These are phyloP conservation scores for Amanita rimosa DNA, from an alignment of 768 basidiomycete species.

Conservation along the genomic window DNA sequence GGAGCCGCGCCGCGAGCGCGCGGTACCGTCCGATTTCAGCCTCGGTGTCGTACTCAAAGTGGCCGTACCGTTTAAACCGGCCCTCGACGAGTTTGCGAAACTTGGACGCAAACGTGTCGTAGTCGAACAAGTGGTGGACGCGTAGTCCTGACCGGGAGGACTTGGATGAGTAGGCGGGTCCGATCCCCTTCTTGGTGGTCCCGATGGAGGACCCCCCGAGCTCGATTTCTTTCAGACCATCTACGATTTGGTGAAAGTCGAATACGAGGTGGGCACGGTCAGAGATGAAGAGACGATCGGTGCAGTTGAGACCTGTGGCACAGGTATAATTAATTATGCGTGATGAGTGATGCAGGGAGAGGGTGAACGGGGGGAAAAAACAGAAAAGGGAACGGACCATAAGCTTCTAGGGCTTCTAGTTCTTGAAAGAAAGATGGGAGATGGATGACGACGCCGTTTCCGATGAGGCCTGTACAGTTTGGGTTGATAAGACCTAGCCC, in stretches of 20 bases:
- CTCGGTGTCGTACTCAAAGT: slow-evolving; percentile 98
- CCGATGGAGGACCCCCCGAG: slow-evolving; percentile 93
- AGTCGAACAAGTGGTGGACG: slow-evolving; percentile 93
- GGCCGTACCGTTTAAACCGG: slow-evolving; percentile 93
- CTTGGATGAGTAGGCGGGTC: slow-evolving; percentile 97
- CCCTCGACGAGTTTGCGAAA: slow-evolving; percentile 96
- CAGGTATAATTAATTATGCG: too few species aligned
- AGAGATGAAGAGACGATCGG: slow-evolving; percentile 79
- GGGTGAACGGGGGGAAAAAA: neutral
- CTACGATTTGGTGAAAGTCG: slow-evolving; percentile 99
- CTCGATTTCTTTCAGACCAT: slow-evolving; percentile 96
- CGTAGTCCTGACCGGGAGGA: slow-evolving; percentile 93
- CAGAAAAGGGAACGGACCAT: slow-evolving; percentile 42
- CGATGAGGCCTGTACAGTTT: slow-evolving; percentile 77
- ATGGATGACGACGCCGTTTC: slow-evolving; percentile 93
- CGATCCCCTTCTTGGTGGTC: slow-evolving; percentile 96
- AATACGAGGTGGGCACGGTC: slow-evolving; percentile 97
- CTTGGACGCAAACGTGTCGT: slow-evolving; percentile 73
- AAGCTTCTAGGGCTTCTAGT: slow-evolving; percentile 71
- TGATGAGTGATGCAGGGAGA: neutral
- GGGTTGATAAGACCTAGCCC: slow-evolving; percentile 77
- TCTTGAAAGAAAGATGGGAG: slow-evolving; percentile 92
- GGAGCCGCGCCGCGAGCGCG: slow-evolving; percentile 65
- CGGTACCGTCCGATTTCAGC: slow-evolving; percentile 84
- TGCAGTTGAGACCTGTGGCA: slow-evolving; percentile 68